Conservation (phyloP, 768 basidiomycete species). For the Mycena amicta region DNA sequence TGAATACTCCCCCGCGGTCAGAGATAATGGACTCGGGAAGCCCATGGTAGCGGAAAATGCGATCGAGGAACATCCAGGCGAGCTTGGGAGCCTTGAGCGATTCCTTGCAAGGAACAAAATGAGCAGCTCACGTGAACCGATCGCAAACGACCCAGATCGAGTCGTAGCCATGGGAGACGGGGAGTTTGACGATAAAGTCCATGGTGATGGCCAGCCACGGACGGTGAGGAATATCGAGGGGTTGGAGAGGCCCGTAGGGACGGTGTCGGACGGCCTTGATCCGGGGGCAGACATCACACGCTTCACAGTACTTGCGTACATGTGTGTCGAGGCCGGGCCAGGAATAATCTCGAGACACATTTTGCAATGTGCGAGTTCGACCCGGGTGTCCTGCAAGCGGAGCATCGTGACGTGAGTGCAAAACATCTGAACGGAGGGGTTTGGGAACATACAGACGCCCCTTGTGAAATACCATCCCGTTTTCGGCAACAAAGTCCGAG, state of each 20-base stretch:
- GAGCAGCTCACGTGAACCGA: slow-evolving; percentile 38
- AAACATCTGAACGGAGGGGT: slow-evolving; percentile 24
- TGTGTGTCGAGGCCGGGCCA: slow-evolving; percentile 38
- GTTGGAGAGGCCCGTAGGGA: slow-evolving; percentile 39
- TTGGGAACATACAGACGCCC: slow-evolving; percentile 36
- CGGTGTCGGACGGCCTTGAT: slow-evolving; percentile 36
- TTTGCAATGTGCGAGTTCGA: slow-evolving; percentile 12
- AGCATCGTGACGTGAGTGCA: slow-evolving; percentile 39
- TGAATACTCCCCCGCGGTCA: slow-evolving; percentile 35
- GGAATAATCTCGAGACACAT: slow-evolving; percentile 40
- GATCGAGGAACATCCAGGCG: slow-evolving; percentile 36
- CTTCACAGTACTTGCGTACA: slow-evolving; percentile 30
- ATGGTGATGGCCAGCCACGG: slow-evolving; percentile 44
- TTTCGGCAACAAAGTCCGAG: too few relatives aligned
- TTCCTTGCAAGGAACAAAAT: slow-evolving; percentile 42
- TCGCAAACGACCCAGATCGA: slow-evolving; percentile 37
- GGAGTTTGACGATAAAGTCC: slow-evolving; percentile 47
- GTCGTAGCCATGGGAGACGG: slow-evolving; percentile 37
- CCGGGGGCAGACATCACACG: slow-evolving; percentile 38
- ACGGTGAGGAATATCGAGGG: slow-evolving; percentile 35
- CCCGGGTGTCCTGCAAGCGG: slow-evolving; percentile 45
- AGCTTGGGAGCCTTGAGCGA: slow-evolving; percentile 32
- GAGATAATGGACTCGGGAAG: slow-evolving; percentile 36
- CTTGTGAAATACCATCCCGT: neutral
- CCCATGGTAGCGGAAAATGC: slow-evolving; percentile 39